Percentiles rank a stretch among this genome's conserved stretches.
Evolutionary conservation across 164 flowering plant species (phyloP).

Genomic region (Vitis vinifera): ASM3070453v1 NC_081806.1:7982501-7983000

Average conservation of each 20-base stretch:
- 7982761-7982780: background rate
- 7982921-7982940: slow-evolving; percentile 68
- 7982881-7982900: slow-evolving; percentile 88
- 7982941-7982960: slow-evolving; percentile 55
- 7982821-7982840: slow-evolving; percentile 5
- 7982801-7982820: background rate
- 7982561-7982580: too few relatives aligned
- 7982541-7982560: background rate
- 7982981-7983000: slow-evolving; percentile 63
- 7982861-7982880: slow-evolving; percentile 53
- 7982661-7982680: slow-evolving; percentile 45
- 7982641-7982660: slow-evolving; percentile 56
- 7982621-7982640: slow-evolving; percentile 61
- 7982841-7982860: slow-evolving; percentile 75
- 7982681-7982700: slow-evolving; percentile 94
- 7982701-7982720: slow-evolving; percentile 82
- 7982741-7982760: background rate
- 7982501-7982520: too few relatives aligned
- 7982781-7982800: background rate
- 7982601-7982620: slow-evolving; percentile 52
- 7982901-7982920: slow-evolving; percentile 99
- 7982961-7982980: slow-evolving; percentile 67
- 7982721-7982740: slow-evolving; percentile 84
- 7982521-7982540: background rate
- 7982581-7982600: background rate